A percentile compares a stretch with the other conserved stretches of the same genome.
Conservation (phyloP, 495 filamentous ascomycete genomes). For the Penicillium taxi region DNA sequence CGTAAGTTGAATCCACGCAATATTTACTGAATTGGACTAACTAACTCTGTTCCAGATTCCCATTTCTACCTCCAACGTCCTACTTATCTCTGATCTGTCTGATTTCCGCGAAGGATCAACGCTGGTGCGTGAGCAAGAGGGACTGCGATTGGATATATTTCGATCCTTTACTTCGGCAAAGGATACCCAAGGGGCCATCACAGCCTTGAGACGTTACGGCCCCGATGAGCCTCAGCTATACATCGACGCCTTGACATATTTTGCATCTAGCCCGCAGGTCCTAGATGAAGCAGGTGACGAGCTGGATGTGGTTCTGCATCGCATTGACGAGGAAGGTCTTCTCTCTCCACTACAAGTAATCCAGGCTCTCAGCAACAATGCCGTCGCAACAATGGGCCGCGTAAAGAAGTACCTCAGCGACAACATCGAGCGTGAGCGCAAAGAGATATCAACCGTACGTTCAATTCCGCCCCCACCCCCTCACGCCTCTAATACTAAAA, state of each 20-base stretch:
- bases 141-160: constrained; percentile 90
- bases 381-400: constrained; percentile 92
- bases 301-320: constrained; percentile 67
- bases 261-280: constrained; percentile 74
- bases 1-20: constrained; percentile 27
- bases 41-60: constrained; percentile 49
- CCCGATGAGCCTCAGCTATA: constrained; percentile 89
- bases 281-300: constrained; percentile 81
- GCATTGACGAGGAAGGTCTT: constrained; percentile 81
- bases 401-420: constrained; percentile 85
- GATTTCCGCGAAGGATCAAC: constrained; percentile 85
- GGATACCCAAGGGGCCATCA: constrained; percentile 83
- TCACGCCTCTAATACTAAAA: too few species aligned
- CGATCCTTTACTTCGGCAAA: constrained; percentile 90
- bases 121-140: constrained; percentile 88
- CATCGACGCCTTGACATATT: constrained; percentile 84
- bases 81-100: constrained; percentile 85
- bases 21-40: not conserved
- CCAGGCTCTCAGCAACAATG: constrained; percentile 77
- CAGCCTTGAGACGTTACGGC: constrained; percentile 84
- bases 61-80: constrained; percentile 89
- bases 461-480: not conserved
- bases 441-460: constrained; percentile 64
- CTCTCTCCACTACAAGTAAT: constrained; percentile 97
- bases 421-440: constrained; percentile 79